A percentile compares a stretch with the other conserved stretches of the same genome.
phyloP scores from a whole-genome alignment of 495 filamentous ascomycete species.

The Poronia punctata region DNA sequence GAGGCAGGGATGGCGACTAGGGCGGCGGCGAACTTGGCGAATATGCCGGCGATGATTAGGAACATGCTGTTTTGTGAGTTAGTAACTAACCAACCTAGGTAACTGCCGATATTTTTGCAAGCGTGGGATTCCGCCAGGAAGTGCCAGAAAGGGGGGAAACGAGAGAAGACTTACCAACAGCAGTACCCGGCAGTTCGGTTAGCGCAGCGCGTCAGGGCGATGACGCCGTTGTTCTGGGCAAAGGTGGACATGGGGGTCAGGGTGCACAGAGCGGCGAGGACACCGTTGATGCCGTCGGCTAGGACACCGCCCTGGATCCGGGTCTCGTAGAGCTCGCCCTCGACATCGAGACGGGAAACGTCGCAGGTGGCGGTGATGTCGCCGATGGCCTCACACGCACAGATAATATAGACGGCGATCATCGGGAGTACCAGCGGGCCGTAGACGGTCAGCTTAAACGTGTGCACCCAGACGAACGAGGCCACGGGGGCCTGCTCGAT shows the following conservation, averaged over 20 bases:
- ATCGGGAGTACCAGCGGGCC: slow-evolving; percentile 77
- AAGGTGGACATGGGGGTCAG: slow-evolving; percentile 76
- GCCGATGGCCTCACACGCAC: slow-evolving; percentile 86
- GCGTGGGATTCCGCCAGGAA: background rate
- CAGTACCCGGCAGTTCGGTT: slow-evolving; percentile 80
- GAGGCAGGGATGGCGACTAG: slow-evolving; percentile 74
- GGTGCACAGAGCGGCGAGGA: slow-evolving; percentile 74
- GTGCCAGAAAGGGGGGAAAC: background rate
- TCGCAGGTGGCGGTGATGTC: slow-evolving; percentile 70
- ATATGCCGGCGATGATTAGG: slow-evolving; percentile 81
- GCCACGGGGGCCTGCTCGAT: slow-evolving; percentile 67
- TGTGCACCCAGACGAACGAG: slow-evolving; percentile 87
- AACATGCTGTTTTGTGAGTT: slow-evolving; percentile 54
- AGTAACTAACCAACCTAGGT: background rate
- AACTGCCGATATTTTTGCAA: background rate
- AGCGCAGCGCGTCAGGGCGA: slow-evolving; percentile 80
- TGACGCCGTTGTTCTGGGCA: slow-evolving; percentile 87
- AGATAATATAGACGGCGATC: slow-evolving; percentile 79
- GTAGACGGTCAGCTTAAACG: slow-evolving; percentile 75
- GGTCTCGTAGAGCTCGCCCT: slow-evolving; percentile 74
- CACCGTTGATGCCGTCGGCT: slow-evolving; percentile 76
- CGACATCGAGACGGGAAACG: slow-evolving; percentile 77
- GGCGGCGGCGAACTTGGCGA: slow-evolving; percentile 87
- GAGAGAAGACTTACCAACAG: slow-evolving; percentile 35
- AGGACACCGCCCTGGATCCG: slow-evolving; percentile 85